phyloP scores from a whole-genome alignment of 306 rosid species.

The Glycyrrhiza uralensis region DNA sequence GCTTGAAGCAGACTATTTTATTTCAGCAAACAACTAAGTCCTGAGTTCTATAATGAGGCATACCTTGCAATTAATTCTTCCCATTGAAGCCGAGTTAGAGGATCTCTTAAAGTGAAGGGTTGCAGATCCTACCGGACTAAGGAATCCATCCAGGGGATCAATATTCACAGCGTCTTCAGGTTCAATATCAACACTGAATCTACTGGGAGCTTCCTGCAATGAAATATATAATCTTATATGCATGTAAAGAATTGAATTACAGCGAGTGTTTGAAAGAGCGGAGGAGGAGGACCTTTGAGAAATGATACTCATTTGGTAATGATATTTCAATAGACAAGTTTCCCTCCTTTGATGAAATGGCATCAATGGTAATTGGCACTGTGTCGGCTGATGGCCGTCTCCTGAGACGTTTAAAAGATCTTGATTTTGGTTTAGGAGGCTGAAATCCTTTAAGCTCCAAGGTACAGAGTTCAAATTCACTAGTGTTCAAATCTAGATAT shows the following conservation, averaged over 20 bases:
- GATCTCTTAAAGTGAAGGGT: slow-evolving; percentile 68
- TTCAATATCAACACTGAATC: slow-evolving; percentile 68
- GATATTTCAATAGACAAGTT: slow-evolving; percentile 60
- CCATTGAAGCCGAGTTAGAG: slow-evolving; percentile 55
- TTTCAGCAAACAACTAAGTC: slow-evolving; percentile 10
- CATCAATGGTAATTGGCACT: slow-evolving; percentile 49
- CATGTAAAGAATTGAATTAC: background rate
- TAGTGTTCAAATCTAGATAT: slow-evolving; percentile 62
- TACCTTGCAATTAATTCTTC: slow-evolving; percentile 93
- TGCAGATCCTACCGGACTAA: slow-evolving; percentile 80
- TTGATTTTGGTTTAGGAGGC: slow-evolving; percentile 66
- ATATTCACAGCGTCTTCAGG: slow-evolving; percentile 68
- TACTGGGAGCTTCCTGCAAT: slow-evolving; percentile 93
- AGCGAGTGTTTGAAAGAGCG: slow-evolving; percentile 9
- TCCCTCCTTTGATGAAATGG: slow-evolving; percentile 74
- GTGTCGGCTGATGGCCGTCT: slow-evolving; percentile 78
- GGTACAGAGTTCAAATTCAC: slow-evolving; percentile 54
- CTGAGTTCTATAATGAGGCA: slow-evolving; percentile 21
- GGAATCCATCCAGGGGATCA: slow-evolving; percentile 78
- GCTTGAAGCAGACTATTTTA: background rate
- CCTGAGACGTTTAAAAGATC: slow-evolving; percentile 65
- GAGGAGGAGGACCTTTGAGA: slow-evolving; percentile 68
- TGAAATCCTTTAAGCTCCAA: slow-evolving; percentile 84
- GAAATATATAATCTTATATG: background rate
- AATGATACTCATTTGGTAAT: slow-evolving; percentile 78